Conservation (phyloP, 2,329 filamentous ascomycete species). For the Cladosporium sp. region DNA sequence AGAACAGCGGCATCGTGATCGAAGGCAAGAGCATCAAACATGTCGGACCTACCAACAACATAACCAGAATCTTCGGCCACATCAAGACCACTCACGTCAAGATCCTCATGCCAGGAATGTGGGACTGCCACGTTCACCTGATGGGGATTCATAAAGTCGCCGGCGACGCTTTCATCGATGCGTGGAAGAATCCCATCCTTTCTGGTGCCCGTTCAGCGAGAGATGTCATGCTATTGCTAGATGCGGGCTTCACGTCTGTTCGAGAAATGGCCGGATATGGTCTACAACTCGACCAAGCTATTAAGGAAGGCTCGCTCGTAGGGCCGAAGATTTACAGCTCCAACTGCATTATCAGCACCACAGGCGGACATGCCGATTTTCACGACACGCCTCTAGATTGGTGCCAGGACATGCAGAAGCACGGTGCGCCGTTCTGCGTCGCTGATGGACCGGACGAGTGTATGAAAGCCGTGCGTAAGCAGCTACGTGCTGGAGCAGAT, state of each 20-base stretch:
- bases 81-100: slow-evolving; percentile 35
- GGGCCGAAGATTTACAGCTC: slow-evolving; percentile 50
- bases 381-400: slow-evolving; percentile 36
- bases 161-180: slow-evolving; percentile 21
- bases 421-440: slow-evolving; percentile 34
- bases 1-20: slow-evolving; percentile 38
- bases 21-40: slow-evolving; percentile 38
- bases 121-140: slow-evolving; percentile 52
- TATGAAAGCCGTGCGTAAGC: slow-evolving; percentile 38
- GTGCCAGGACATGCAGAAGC: slow-evolving; percentile 31
- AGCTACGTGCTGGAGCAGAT: slow-evolving; percentile 45
- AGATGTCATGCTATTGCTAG: slow-evolving; percentile 40
- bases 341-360: slow-evolving; percentile 43
- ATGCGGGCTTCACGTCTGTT: slow-evolving; percentile 50
- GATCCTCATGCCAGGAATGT: slow-evolving; percentile 49
- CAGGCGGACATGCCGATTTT: slow-evolving; percentile 47
- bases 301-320: slow-evolving; percentile 43
- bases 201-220: slow-evolving; percentile 40
- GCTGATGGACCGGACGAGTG: slow-evolving; percentile 48
- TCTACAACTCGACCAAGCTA: slow-evolving; percentile 40
- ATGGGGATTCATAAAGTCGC: slow-evolving; percentile 32
- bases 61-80: slow-evolving; percentile 14
- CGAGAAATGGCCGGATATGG: slow-evolving; percentile 48
- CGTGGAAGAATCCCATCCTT: slow-evolving; percentile 26
- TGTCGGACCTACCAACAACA: slow-evolving; percentile 30